Conservation (phyloP, 371 early-diverging fungal genomes). For the Mucor racemosus region DNA sequence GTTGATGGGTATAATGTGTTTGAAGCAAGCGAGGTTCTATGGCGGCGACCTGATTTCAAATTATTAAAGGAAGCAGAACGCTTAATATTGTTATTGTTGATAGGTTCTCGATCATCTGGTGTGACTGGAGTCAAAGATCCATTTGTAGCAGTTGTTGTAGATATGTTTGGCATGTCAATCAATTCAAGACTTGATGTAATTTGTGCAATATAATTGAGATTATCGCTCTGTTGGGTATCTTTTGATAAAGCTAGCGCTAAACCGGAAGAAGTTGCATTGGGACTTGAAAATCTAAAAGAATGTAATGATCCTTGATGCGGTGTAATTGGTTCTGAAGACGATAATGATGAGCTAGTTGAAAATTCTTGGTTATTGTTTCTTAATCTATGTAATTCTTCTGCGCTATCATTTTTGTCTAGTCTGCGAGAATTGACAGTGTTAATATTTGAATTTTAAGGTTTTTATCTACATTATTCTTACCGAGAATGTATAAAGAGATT, state of each 20-base stretch:
- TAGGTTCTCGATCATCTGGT: conserved; percentile 21
- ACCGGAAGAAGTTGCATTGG: conserved; percentile 9
- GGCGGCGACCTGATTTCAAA: conserved; percentile 5
- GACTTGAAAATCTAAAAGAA: conserved; percentile 12
- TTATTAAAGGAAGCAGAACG: conserved; percentile 7
- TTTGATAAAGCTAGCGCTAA: conserved; percentile 8
- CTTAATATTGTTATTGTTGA: neutral
- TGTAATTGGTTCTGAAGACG: neutral
- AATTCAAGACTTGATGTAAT: conserved; percentile 3
- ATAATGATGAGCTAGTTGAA: neutral
- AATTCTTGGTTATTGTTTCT: neutral
- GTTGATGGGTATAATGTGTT: conserved; percentile 3
- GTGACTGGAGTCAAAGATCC: conserved; percentile 16
- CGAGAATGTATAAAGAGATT: conserved; percentile 14
- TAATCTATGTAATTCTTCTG: conserved; percentile 8
- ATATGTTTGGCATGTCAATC: conserved; percentile 14
- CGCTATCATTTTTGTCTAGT: neutral
- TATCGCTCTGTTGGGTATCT: neutral
- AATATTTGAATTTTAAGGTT: neutral
- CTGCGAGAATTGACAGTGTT: neutral
- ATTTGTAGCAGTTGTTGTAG: neutral
- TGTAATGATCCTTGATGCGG: conserved; percentile 12
- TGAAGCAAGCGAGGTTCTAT: conserved; percentile 8
- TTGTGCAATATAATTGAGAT: conserved; percentile 6
- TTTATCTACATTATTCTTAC: conserved; percentile 1